Percentiles rank a stretch among this genome's conserved stretches.
These are phyloP conservation scores for Anaeramoeba ignava DNA, from an alignment of 78 protist genomes.

Conservation along the genomic window DNA sequence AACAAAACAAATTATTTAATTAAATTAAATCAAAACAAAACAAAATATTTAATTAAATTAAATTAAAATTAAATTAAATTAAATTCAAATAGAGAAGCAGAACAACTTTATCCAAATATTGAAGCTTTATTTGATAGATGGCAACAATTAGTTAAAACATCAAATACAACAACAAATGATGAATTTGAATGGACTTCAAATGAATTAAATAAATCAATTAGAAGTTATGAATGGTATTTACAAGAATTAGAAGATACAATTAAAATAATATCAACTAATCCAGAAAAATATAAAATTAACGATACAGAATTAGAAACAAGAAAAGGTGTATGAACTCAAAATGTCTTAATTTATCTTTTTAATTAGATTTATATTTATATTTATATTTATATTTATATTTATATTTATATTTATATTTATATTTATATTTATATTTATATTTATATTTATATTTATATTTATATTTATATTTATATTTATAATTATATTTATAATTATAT, in stretches of 20 bases:
- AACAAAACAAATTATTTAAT: no score
- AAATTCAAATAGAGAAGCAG: not conserved
- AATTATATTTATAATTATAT: no score
- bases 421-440: no score
- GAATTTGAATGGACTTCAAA: not conserved
- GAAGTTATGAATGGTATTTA: not conserved
- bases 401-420: no score
- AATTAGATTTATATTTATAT: no score
- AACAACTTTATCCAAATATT: not conserved
- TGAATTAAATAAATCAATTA: not conserved
- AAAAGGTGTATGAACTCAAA: not conserved
- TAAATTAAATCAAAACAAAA: no score
- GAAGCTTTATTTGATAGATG: not conserved
- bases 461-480: no score
- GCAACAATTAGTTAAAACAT: not conserved
- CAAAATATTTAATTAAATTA: no score
- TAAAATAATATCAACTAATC: not conserved
- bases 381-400: no score
- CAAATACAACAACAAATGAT: not conserved
- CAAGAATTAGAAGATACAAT: not conserved
- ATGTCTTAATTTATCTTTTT: not conserved
- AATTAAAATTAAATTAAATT: no score
- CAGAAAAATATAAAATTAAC: not conserved
- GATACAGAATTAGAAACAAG: not conserved
- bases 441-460: no score